Percentiles rank a stretch among this genome's conserved stretches.
Evolutionary conservation across 2,329 filamentous ascomycete genomes (phyloP).

Genomic region (Alternaria viburni): DNA sequence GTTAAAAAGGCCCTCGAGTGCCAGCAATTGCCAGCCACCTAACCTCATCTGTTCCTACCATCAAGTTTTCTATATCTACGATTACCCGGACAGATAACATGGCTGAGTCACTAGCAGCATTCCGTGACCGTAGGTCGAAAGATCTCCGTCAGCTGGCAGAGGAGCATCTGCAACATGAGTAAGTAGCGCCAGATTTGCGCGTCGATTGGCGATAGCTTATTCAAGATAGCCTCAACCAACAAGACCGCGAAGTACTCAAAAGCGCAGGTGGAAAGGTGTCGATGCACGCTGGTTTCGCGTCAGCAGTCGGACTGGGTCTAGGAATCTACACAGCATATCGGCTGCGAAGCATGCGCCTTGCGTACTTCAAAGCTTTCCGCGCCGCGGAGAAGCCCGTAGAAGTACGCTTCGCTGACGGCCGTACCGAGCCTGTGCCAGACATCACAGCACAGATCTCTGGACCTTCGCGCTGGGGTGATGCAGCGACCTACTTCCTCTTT

Average conservation of each 20-base stretch:
- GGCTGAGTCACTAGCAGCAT: conserved; percentile 41
- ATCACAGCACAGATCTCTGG: conserved; percentile 61
- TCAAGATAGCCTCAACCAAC: conserved; percentile 52
- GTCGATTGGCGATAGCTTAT: conserved; percentile 10
- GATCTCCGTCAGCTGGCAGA: conserved; percentile 40
- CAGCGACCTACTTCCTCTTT: conserved; percentile 69
- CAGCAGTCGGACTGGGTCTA: conserved; percentile 65
- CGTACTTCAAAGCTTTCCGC: conserved; percentile 68
- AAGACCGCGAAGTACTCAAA: conserved; percentile 65
- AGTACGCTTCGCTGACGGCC: conserved; percentile 67
- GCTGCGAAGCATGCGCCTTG: conserved; percentile 60
- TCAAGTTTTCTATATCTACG: not conserved
- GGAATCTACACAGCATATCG: conserved; percentile 62
- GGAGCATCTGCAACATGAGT: conserved; percentile 45
- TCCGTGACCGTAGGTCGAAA: conserved; percentile 34
- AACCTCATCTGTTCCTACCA: not conserved
- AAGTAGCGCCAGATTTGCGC: conserved; percentile 3
- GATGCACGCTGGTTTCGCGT: conserved; percentile 64
- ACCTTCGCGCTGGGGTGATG: conserved; percentile 65
- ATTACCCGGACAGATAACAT: conserved; percentile 13
- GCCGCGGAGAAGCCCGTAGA: conserved; percentile 67
- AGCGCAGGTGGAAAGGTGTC: conserved; percentile 63
- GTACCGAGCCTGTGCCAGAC: conserved; percentile 66
- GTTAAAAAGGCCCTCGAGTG: not conserved
- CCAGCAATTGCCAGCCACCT: not conserved